Evolutionary conservation across 352 stramenopile species (phyloP), one percentile per base, ranked within the genome.

Genomic region (Phytopythium oedochilum): DNA sequence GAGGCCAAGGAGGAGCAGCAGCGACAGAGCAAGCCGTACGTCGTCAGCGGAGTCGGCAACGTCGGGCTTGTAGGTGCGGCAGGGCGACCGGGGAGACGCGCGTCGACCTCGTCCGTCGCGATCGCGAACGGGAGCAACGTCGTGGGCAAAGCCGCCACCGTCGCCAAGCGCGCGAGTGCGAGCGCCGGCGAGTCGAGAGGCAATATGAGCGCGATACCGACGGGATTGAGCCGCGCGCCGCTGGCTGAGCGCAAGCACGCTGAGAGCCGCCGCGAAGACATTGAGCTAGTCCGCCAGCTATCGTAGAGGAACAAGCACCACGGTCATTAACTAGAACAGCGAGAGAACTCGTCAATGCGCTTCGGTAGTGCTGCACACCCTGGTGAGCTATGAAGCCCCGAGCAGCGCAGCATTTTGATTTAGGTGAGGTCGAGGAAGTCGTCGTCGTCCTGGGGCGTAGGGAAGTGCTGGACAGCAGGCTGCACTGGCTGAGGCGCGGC

Each of bases 341-440:
- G n/a, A n/a, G n/a, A n/a, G n/a, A n/a, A n/a, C n/a, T n/a, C n/a
- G n/a, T n/a, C 42, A 11, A 20, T 8, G 23, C 8, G 12, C 14
- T 10, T 15, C 25, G 23, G 23, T 48, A 22, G 32, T 48, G 14
- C 42, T 32, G 9, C 14, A 34, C 0, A 8, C 15, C 23, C 42
- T 34, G 18, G 36, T 4, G 18, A 42, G 36, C 36, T 40, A 47
- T 47, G 22, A 2, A 31, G 28, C 18, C 39, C n/a, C n/a, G n/a
- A 45, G 17, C 39, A 28, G 39, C 26, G n/a, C 22, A 53, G 32
- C 26, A 43, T 18, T 28, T 34, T 18, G n/a, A 38, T 23, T 59
- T 81, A 92, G 34, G 82, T 92, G 29, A 92, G 71, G 53, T 92
- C 82, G 39, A 90, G 83, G 55, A 75, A 68, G 39, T 89, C 82